A percentile compares a stretch with the other conserved stretches of the same genome.
phyloP scores from a whole-genome alignment of 768 basidiomycete genomes.

The Lentinula boryana region DNA sequence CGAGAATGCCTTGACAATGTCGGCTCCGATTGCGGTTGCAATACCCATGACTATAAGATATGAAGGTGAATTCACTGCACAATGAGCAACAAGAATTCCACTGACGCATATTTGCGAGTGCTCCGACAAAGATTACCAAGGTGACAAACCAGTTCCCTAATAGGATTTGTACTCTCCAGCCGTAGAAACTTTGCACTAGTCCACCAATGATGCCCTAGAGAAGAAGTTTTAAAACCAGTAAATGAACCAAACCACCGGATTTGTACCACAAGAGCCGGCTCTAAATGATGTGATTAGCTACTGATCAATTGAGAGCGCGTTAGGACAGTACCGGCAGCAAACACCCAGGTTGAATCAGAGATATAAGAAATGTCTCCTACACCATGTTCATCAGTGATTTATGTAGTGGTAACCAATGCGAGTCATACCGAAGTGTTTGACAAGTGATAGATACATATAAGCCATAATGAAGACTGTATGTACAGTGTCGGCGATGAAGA shows the following conservation, averaged over 20 bases:
- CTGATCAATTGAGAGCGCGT: not conserved
- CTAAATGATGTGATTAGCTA: not conserved
- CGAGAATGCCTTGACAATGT: not conserved
- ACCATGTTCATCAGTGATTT: not conserved
- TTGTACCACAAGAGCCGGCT: not conserved
- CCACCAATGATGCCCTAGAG: conserved; percentile 7
- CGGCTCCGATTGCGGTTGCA: not conserved
- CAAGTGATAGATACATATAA: conserved; percentile 3
- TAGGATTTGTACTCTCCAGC: not conserved
- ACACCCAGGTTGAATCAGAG: conserved; percentile 2
- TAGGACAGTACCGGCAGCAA: not conserved
- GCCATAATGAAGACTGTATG: conserved; percentile 4
- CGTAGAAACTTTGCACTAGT: conserved; percentile 5
- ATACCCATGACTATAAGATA: not conserved
- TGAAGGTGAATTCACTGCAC: too few relatives aligned
- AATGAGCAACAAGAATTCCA: too few relatives aligned
- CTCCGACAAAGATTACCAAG: not conserved
- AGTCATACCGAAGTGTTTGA: conserved; percentile 5
- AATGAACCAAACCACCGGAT: too few relatives aligned
- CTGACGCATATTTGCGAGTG: not conserved
- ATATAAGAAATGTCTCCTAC: not conserved
- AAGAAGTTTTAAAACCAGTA: not conserved
- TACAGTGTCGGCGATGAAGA: conserved; percentile 2
- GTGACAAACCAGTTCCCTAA: not conserved
- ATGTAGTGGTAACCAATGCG: not conserved